Base-by-base conservation (phyloP, 768 basidiomycete species). In the Mycena sanguinolenta region DNA sequence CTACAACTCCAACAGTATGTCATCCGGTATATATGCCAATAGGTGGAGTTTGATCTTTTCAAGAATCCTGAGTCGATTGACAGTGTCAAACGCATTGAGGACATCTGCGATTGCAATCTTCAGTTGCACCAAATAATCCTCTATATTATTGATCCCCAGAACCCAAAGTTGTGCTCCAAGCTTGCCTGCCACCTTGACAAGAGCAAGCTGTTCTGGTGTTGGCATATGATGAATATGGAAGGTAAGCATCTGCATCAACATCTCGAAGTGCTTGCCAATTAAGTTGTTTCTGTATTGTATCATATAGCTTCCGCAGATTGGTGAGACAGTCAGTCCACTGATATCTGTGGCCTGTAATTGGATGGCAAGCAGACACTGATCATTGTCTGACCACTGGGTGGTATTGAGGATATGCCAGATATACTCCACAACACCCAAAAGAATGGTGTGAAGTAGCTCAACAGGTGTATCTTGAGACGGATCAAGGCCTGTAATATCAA, bases 181-280 rank as follows among this genome's bases (percentile, higher is more conserved):
- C 0, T 71, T 59, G 0, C 79, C 77, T 13, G 76, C 67, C 0
- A 76, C 58, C 1, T 76, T 75, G 65, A 79, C 74, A 0, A 77
- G 70, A 1, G 67, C 34, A 13, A 82, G 76, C 2, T 79, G 71
- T 1, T 44, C 60, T 0, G 65, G 23, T 0, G 72, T 70, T 0
- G 76, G 53, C 0, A 82, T 61, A 10, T 76, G 77, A 27, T 83
- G 76, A 0, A 82, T 30, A 42, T 80, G 78, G 65, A 84, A 84
- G 1, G 73, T 58, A 0, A 71, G 44, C 0, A 69, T 72, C 63
- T 84, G 82, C 60, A 76, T 75, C 0, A 84, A 27, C 0, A 75
- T 77, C 52, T 82, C 81, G 70, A 83, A 79, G 27, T 84, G 82
- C 23, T 77, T 77, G 0, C 82, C 82, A 21, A 83, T 78, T 0